Base-by-base conservation (phyloP, 75 land plant species). In the Picea glauca region DNA sequence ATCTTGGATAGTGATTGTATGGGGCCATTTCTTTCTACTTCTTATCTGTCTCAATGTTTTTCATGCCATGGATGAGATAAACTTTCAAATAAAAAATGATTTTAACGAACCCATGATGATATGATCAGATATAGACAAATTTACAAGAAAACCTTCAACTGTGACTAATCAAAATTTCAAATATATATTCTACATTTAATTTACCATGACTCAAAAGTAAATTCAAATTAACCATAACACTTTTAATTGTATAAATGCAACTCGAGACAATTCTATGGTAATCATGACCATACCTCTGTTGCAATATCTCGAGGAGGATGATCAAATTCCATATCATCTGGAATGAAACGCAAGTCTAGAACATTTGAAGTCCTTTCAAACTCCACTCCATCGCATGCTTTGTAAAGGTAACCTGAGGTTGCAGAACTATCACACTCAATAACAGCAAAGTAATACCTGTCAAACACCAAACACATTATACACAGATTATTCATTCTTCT, bases 361-460 rank as follows among this genome's bases (percentile, higher is more conserved):
- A 82, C 80, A 79, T 92, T 91, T 35, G 95, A 83, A 79, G 98
- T 87, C 79, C 87, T 80, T 82, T 87, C 88, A 86, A 92, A 88
- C 80, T 94, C 99, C 78, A 87, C 74, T 64, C 94, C 97, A 87
- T 96, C 98, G 81, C 94, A 94, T 63, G 84, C 74, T 62, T 87
- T 87, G 80, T 94, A 94, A 5, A 96, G 62, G 76, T 87, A 84
- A 77, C 84, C 85, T 78, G 99, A 91, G 23, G 99, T 96, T n/a
- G 85, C 85, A 82, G 33, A 78, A 62, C 93, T 89, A 84, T 96
- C 98, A 87, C 97, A 96, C 50, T 85, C 91, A 21, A 89, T 89
- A 18, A 96, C 98, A 58, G 95, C 99, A 85, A 82, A 91, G 75
- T 92, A 96, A 40, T 94, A 94, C 83, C 93, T 92, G 84, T 11